Base-by-base conservation (phyloP, 75 land plant genomes). In the Isoetes taiwanensis region DNA sequence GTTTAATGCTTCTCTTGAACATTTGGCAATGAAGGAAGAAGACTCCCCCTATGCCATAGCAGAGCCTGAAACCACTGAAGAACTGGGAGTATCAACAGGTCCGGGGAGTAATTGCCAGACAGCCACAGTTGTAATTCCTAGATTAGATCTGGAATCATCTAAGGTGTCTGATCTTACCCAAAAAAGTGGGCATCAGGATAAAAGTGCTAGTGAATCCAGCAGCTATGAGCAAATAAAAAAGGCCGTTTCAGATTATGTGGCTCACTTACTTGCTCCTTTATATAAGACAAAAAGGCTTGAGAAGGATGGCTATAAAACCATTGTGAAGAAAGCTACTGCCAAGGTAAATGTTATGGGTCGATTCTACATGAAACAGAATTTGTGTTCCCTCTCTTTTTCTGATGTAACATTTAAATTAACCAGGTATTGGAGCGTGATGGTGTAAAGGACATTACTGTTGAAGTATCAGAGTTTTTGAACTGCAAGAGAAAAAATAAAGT, bases 341-440 rank as follows among this genome's bases (percentile, higher is more conserved):
- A 80, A 80, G 81, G 84, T 74, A 34, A 43, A 11, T 4, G 14
- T 43, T 26, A 42, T 27, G 21, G 14, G 17, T 3, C 11, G 12
- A 5, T 27, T 50, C 2, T 60, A 24, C 9, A 50, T 29, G 19
- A 10, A 42, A n/a, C 56, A 4, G 11, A 19, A 10, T 11, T 17
- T 28, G 56, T 23, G 21, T 53, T 23, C 0, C 5, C 23, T 27
- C 28, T 1, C 24, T 5, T 21, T 57, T 57, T 9, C 26, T 57
- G 12, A 30, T 25, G n/a, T n/a, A n/a, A 21, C 27, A 20, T 1
- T 35, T 41, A 57, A 24, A 31, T 37, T 29, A 43, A 30, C 16
- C 43, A 91, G 97, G 97, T 91, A 8, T 76, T 91, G 80, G 97
- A 91, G 57, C 84, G 79, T 30, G 69, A 64, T 17, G 75, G 90